Evolutionary conservation across 768 basidiomycete species (phyloP).

Genomic region (Dentipellis fragilis): DNA sequence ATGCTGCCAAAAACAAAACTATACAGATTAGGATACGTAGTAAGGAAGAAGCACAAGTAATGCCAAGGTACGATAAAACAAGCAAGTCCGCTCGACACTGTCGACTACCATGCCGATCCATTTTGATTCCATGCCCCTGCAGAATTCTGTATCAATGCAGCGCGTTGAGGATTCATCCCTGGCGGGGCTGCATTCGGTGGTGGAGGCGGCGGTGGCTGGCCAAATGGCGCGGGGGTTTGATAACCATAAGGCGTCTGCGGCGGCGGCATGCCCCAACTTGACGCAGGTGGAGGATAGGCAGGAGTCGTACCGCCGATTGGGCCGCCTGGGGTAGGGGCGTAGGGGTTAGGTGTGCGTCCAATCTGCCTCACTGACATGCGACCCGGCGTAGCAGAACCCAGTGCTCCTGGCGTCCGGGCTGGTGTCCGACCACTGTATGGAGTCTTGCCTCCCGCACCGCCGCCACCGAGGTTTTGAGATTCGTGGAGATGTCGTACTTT

Average conservation of each 20-base stretch:
- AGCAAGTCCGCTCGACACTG: slow-evolving; percentile 6
- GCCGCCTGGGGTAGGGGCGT: slow-evolving; percentile 35
- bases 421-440: slow-evolving; percentile 79
- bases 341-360: slow-evolving; percentile 74
- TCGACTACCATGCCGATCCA: slow-evolving; percentile 23
- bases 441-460: slow-evolving; percentile 57
- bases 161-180: slow-evolving; percentile 52
- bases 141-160: slow-evolving; percentile 50
- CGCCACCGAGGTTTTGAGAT: slow-evolving; percentile 51
- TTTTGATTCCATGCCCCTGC: slow-evolving; percentile 25
- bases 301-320: slow-evolving; percentile 26
- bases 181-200: slow-evolving; percentile 30
- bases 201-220: slow-evolving; percentile 39
- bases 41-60: slow-evolving; percentile 2
- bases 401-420: slow-evolving; percentile 47
- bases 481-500: slow-evolving; percentile 77
- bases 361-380: slow-evolving; percentile 67
- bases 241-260: slow-evolving; percentile 24
- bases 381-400: slow-evolving; percentile 53
- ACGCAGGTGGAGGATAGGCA: slow-evolving; percentile 10
- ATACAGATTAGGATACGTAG: not conserved
- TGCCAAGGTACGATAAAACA: slow-evolving; percentile 13
- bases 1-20: too few relatives aligned
- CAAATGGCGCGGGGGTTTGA: slow-evolving; percentile 20
- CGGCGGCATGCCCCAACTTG: slow-evolving; percentile 18